Evolutionary conservation across 129 eudicot species (phyloP), one percentile per base, ranked within the genome.

Genomic region (Tagetes erecta): DNA sequence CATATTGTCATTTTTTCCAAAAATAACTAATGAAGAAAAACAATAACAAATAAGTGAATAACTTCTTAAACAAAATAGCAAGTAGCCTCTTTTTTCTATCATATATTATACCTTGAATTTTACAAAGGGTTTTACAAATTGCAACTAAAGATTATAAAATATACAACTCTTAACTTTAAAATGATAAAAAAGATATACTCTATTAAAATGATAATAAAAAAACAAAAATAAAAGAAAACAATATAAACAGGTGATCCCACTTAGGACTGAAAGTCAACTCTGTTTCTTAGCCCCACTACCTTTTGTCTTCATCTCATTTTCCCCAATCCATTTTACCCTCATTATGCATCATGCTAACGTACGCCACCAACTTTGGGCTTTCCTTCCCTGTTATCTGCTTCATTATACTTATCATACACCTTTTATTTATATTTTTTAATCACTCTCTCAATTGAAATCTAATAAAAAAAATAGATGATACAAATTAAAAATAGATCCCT

Each of bases 281-380:
- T 71, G 37, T 64, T 79, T 79, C 79, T 73, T 63, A 78, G n/a
- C 75, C 86, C 86, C 86, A 82, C 82, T 67, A 77, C 77, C 46
- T 55, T 79, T 78, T 80, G 83, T 73, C 70, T 39, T 80, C 52
- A n/a, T 72, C 34, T 68, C 52, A 79, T 64, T 80, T 14, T 35
- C 66, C 66, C 71, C 11, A 78, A 31, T 78, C 51, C 60, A 65
- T 79, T 72, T 79, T 73, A 79, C 27, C 83, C 80, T 73, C 70
- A 80, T 57, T n/a, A 58, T 74, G 71, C 80, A 67, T 74, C 83
- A 67, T 3, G 83, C 80, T 80, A 80, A 66, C 83, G 66, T 80
- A 74, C 83, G 83, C 83, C 65, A 30, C 77, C 56, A 30, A 49
- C 72, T 37, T 52, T 42, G 12, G 6, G 30, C 14, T 44, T 42